Base-by-base conservation (phyloP, 768 basidiomycete genomes). In the Tylopilus rubrobrunneus region DNA sequence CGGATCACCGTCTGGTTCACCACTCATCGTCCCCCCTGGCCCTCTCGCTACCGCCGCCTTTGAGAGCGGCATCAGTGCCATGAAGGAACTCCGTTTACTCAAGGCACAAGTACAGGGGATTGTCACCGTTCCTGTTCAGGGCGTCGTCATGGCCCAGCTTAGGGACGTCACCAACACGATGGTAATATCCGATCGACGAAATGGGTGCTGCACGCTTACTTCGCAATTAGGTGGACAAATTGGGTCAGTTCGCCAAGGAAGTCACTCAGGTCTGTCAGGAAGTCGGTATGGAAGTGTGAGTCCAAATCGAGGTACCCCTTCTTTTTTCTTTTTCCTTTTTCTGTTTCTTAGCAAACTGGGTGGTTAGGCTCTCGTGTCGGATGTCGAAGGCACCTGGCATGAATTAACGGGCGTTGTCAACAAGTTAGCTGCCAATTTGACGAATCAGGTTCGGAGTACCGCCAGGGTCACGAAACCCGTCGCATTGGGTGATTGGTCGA, bases 311-410 rank as follows among this genome's bases (percentile, higher is more conserved):
- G 15, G 34, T 43, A 15, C 0, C 51, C n/a, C 52, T 36, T 33
- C 29, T 51, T 46, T 46, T 11, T 5, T 31, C 63, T 43, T 37
- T 58, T 31, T 4, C 17, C n/a, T 3, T 8, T 23, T 25, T 68
- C 19, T 19, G 19, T 19, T 19, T 70, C 31, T 31, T 7, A 82
- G 76, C 3, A 89, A 89, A 81, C 76, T 93, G 49, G 91, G 91
- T 46, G 90, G 89, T 12, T 90, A 93, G 63, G 91, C 92, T 23
- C 76, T 87, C 55, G 92, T 95, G 17, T 70, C 89, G 27, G 90
- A 92, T 53, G 92, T 93, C 47, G 89, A 93, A 74, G 92, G 92
- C 27, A 89, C 88, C n/a, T 92, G 89, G 89, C 79, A 85, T 41
- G 86, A 92, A 69, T 71, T 91, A 52, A 92, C 89, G 0, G 86